Conservation (phyloP, 176 grass and related monocot species). For the Carex littledalei region DNA sequence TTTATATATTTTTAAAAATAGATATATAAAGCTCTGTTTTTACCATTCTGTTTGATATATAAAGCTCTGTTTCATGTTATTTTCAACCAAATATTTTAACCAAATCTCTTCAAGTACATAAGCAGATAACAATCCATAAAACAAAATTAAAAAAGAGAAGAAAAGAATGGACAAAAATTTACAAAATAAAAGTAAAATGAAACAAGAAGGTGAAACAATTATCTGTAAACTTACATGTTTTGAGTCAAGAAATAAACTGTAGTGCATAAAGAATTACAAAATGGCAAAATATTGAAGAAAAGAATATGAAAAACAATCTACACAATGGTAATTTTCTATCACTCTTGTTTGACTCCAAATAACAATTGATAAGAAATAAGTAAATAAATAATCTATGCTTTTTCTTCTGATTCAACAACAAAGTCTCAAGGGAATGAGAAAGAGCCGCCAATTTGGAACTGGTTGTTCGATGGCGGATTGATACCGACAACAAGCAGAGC, state of each 20-base stretch:
- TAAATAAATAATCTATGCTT: neutral
- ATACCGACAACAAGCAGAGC: slow-evolving; percentile 15
- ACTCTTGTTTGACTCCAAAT: neutral
- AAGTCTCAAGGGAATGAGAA: slow-evolving; percentile 13
- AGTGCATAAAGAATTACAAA: neutral
- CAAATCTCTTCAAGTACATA: neutral
- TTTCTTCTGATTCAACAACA: neutral
- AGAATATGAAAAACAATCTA: neutral
- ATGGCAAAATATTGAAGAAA: neutral
- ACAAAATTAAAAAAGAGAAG: neutral
- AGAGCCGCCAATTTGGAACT: slow-evolving; percentile 1
- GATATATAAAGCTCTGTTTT: too few relatives aligned
- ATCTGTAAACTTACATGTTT: neutral
- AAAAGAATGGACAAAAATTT: neutral
- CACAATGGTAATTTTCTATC: neutral
- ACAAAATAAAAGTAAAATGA: neutral
- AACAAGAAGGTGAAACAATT: neutral
- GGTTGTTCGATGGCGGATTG: slow-evolving; percentile 1
- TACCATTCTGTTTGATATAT: too few relatives aligned
- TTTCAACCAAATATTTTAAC: neutral
- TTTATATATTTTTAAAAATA: too few relatives aligned
- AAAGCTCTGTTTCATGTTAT: neutral
- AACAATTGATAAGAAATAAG: neutral
- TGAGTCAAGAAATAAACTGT: neutral
- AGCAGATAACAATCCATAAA: neutral